Evolutionary conservation across 768 basidiomycete species (phyloP).

Genomic region (Termitomyces sp.): DNA sequence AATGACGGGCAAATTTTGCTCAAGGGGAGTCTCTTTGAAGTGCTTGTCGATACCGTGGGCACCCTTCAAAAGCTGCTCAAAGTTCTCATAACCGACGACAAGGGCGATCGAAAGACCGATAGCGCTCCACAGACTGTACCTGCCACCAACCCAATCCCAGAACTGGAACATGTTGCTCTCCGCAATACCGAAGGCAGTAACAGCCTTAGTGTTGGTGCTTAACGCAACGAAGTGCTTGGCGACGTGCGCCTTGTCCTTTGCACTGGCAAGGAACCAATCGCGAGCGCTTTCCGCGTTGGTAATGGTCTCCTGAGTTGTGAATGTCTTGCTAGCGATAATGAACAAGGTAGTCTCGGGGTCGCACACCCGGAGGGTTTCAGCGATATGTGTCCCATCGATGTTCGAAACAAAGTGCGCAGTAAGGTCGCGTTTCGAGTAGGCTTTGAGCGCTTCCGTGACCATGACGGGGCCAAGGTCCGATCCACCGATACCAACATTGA

Average conservation of each 20-base stretch:
- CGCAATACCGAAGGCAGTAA: constrained; percentile 89
- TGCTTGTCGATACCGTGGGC: constrained; percentile 98
- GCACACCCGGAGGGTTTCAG: constrained; percentile 76
- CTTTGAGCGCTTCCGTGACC: constrained; percentile 96
- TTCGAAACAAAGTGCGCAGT: constrained; percentile 90
- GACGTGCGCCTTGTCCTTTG: constrained; percentile 85
- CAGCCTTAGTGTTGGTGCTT: constrained; percentile 92
- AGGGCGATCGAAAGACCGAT: constrained; percentile 95
- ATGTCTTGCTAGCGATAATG: constrained; percentile 98
- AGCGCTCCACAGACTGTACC: constrained; percentile 98
- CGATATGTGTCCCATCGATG: constrained; percentile 97
- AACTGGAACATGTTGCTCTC: constrained; percentile 97
- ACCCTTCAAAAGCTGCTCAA: constrained; percentile 82
- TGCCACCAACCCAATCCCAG: constrained; percentile 99
- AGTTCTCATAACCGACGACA: constrained; percentile 91
- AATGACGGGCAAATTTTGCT: constrained; percentile 89
- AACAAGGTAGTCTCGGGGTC: constrained; percentile 93
- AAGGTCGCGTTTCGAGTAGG: constrained; percentile 86
- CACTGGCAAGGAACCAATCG: constrained; percentile 85
- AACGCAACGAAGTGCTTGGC: constrained; percentile 99
- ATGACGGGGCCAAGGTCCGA: constrained; percentile 98
- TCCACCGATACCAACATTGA: constrained; percentile 99
- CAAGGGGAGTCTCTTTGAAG: constrained; percentile 83
- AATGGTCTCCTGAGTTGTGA: constrained; percentile 99
- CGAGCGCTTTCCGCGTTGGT: constrained; percentile 95